These are phyloP conservation scores for Austroboletus festivus DNA, from an alignment of 768 basidiomycete species.

Conservation along the genomic window DNA sequence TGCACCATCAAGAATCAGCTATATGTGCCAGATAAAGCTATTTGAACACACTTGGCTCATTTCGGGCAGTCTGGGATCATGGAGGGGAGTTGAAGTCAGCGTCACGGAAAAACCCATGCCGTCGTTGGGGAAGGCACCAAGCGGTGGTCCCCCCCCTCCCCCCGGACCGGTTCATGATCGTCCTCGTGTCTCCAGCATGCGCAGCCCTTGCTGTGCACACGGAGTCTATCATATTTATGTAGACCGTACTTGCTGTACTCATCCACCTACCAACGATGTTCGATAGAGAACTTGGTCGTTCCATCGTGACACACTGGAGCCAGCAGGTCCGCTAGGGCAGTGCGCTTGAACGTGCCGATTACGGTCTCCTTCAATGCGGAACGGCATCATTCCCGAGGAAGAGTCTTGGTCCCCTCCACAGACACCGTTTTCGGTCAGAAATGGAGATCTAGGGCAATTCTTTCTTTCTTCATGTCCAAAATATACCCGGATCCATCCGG, in stretches of 20 bases:
- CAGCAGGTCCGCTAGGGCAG: background rate
- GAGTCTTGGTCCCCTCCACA: background rate
- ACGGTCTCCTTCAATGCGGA: constrained; percentile 2
- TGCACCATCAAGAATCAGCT: constrained; percentile 14
- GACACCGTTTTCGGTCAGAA: too few species aligned
- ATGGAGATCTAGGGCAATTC: too few species aligned
- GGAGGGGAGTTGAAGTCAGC: constrained; percentile 8
- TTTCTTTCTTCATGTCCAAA: too few species aligned
- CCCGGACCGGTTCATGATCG: background rate
- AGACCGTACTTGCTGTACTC: constrained; percentile 11
- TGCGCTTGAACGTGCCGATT: constrained; percentile 4
- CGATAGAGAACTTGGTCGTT: background rate
- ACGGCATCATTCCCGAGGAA: background rate
- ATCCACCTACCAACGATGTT: background rate
- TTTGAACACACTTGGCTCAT: constrained; percentile 21
- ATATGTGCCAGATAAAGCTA: constrained; percentile 14
- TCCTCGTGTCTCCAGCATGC: constrained; percentile 31
- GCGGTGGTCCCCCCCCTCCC: too few species aligned
- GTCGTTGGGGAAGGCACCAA: background rate
- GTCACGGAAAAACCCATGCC: constrained; percentile 13
- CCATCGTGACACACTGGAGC: background rate
- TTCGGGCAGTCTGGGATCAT: constrained; percentile 27
- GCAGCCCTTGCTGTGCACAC: constrained; percentile 10
- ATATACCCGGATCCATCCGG: constrained; percentile 11
- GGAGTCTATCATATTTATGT: constrained; percentile 2